Base-by-base conservation (phyloP, 306 rosid species). In the Ziziphus jujuba region DNA sequence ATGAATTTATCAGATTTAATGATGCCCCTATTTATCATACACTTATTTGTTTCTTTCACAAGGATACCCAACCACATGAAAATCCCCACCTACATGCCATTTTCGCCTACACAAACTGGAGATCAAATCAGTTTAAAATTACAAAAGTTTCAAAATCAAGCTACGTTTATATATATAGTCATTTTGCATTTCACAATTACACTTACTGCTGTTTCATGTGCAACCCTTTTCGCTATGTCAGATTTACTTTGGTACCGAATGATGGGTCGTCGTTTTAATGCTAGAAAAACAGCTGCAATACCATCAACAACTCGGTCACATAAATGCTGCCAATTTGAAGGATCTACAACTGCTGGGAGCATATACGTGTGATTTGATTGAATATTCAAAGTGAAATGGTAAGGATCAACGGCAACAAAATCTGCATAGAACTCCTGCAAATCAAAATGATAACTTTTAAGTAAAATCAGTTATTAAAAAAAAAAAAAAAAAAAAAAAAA, bases 241-340 rank as follows among this genome's bases (percentile, higher is more conserved):
- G 99, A 90, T 35, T 97, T 85, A 80, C 90, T 86, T 80, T 93
- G 99, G 69, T 90, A 93, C 69, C 99, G 88, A 81, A 93, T 85
- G 15, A 88, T 64, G 0, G 99, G 99, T 72, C 97, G 81, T 68
- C 95, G 84, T 85, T 93, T 93, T 66, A 93, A 73, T 11, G 96
- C 85, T 84, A 93, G 74, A 75, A 93, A 93, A 60, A 90, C 59
- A 75, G 99, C 90, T 58, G 92, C 86, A 65, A 93, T 82, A 59
- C 99, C 88, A 68, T 93, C 99, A 73, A 93, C 99, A 47, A 76
- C 87, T 67, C 76, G 86, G 69, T 86, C 90, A 72, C 92, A 84
- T 75, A 88, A 93, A 56, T 49, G 70, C 78, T 85, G 95, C 81
- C 82, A 67, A 56, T 75, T 77, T 56, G 89, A 78, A 77, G 88